These are phyloP conservation scores for Cenchrus purpureus DNA, from an alignment of 176 grass and related monocot species.

Conservation along the genomic window DNA sequence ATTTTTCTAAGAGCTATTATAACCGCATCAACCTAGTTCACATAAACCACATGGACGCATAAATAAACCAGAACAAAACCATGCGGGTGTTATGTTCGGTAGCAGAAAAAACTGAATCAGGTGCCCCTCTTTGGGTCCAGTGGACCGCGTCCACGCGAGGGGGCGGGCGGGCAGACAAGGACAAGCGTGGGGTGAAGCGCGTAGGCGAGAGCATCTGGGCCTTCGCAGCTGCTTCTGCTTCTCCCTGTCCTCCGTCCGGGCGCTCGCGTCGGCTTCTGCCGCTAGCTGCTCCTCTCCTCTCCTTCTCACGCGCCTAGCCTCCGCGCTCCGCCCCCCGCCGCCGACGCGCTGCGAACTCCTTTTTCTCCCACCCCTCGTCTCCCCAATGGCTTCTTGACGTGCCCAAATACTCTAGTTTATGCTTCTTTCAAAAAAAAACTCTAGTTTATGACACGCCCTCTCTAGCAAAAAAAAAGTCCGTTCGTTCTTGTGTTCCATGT, in stretches of 20 bases:
- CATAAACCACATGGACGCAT: background rate
- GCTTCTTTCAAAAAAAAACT: background rate
- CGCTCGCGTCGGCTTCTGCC: conserved; percentile 21
- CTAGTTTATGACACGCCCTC: background rate
- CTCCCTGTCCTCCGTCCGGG: background rate
- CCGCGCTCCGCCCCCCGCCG: background rate
- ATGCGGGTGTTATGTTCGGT: background rate
- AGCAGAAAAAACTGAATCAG: background rate
- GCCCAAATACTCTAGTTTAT: conserved; percentile 15
- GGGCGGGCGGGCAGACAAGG: background rate
- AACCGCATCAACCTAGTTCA: no score
- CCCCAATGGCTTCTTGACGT: background rate
- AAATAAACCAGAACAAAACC: background rate
- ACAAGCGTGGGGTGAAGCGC: conserved; percentile 21
- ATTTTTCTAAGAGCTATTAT: no score
- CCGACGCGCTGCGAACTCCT: conserved; percentile 22
- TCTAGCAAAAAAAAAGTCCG: background rate
- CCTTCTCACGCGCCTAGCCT: conserved; percentile 7
- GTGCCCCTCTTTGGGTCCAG: background rate
- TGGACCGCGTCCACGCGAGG: conserved; percentile 18
- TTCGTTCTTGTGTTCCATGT: background rate
- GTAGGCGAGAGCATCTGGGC: conserved; percentile 28
- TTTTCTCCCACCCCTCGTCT: background rate
- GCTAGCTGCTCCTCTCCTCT: no score
- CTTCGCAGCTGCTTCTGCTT: conserved; percentile 50